Percentiles rank a stretch among this genome's conserved stretches.
Evolutionary conservation across 495 filamentous ascomycete genomes (phyloP).

Genomic region (Penicillium taxi): DNA sequence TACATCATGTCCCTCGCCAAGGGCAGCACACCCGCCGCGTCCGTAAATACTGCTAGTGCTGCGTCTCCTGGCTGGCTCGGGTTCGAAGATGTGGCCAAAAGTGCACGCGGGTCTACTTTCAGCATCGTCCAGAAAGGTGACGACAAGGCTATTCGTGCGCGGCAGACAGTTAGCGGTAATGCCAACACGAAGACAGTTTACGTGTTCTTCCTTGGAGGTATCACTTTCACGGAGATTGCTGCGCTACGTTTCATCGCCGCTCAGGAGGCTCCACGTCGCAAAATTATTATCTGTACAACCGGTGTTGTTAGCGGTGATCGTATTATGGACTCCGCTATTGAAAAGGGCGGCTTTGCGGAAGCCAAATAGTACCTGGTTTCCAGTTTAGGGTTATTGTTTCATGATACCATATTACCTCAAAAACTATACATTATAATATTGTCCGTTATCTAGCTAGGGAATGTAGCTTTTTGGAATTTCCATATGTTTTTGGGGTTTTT

Average conservation of each 20-base stretch:
- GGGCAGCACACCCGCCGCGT: slow-evolving; percentile 41
- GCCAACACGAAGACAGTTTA: slow-evolving; percentile 75
- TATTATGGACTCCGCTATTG: slow-evolving; percentile 84
- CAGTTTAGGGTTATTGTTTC: slow-evolving; percentile 4
- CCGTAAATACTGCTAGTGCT: slow-evolving; percentile 43
- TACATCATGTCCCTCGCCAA: slow-evolving; percentile 63
- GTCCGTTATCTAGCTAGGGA: too few relatives aligned
- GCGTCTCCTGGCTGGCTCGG: slow-evolving; percentile 78
- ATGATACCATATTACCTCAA: slow-evolving; percentile 14
- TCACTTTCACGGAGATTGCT: slow-evolving; percentile 93
- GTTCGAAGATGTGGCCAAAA: slow-evolving; percentile 83
- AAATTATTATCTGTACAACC: slow-evolving; percentile 87
- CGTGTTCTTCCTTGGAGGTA: slow-evolving; percentile 89
- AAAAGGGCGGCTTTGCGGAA: slow-evolving; percentile 56
- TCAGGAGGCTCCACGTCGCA: slow-evolving; percentile 73
- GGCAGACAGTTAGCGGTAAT: slow-evolving; percentile 60
- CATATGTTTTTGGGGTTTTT: too few relatives aligned
- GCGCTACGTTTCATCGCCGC: slow-evolving; percentile 84
- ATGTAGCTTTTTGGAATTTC: too few relatives aligned
- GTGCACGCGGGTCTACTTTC: slow-evolving; percentile 77
- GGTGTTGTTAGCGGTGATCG: slow-evolving; percentile 81
- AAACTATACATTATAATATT: too few relatives aligned
- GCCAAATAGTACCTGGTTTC: slow-evolving; percentile 13
- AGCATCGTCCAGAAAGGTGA: slow-evolving; percentile 90
- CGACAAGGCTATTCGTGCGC: slow-evolving; percentile 85